Percentiles rank a stretch among this genome's conserved stretches.
These are phyloP conservation scores for Scedosporium apiospermum DNA, from an alignment of 2,329 filamentous ascomycete species.

Conservation along the genomic window DNA sequence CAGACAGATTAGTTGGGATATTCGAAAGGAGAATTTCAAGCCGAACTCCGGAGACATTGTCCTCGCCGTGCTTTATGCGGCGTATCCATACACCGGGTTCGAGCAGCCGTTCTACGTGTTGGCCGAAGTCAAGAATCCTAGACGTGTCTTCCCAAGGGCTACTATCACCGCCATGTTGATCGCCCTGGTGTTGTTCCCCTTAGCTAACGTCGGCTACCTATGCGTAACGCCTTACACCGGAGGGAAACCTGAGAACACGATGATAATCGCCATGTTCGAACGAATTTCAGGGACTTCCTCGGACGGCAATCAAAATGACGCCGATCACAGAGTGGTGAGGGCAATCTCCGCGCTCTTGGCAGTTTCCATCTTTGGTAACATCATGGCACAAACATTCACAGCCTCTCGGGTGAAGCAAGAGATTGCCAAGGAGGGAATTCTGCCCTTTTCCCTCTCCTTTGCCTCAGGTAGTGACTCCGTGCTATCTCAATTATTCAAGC, in stretches of 20 bases:
- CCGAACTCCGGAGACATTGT: slow-evolving; percentile 28
- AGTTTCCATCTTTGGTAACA: slow-evolving; percentile 44
- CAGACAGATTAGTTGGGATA: slow-evolving; percentile 11
- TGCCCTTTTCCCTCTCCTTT: slow-evolving; percentile 40
- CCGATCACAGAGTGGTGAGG: slow-evolving; percentile 3
- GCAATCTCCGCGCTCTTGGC: slow-evolving; percentile 40
- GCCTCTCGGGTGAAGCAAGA: slow-evolving; percentile 50
- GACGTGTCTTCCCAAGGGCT: slow-evolving; percentile 19
- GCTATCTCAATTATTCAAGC: neutral
- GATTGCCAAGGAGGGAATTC: slow-evolving; percentile 48
- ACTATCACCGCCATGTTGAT: slow-evolving; percentile 21
- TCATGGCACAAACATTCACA: slow-evolving; percentile 47
- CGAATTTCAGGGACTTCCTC: slow-evolving; percentile 18
- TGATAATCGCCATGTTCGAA: slow-evolving; percentile 4
- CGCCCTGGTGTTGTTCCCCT: slow-evolving; percentile 23
- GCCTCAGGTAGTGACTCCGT: slow-evolving; percentile 14
- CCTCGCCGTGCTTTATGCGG: slow-evolving; percentile 29
- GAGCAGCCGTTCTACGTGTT: slow-evolving; percentile 27
- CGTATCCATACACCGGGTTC: slow-evolving; percentile 18
- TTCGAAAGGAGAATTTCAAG: slow-evolving; percentile 10
- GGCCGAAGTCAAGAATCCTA: slow-evolving; percentile 21
- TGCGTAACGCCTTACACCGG: slow-evolving; percentile 13
- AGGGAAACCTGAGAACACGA: slow-evolving; percentile 8
- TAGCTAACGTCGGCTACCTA: slow-evolving; percentile 30
- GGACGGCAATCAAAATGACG: neutral